Conservation (phyloP, 345 rosid genomes). For the Bruguiera parviflora region DNA sequence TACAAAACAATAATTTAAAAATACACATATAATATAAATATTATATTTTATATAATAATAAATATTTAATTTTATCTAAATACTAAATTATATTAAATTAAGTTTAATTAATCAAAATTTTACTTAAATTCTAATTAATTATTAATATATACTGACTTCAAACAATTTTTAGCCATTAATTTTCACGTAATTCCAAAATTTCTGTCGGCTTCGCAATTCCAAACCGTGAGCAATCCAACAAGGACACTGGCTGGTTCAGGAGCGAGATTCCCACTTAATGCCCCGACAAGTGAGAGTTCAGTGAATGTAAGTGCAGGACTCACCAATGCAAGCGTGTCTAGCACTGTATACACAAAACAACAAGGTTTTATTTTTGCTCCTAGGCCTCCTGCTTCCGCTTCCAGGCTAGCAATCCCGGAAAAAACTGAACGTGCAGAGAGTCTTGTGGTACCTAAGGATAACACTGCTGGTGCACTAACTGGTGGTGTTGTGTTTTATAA, state of each 20-base stretch:
- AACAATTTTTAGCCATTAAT: constrained; percentile 4
- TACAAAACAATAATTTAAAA: no score
- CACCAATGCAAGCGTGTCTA: constrained; percentile 28
- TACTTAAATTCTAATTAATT: no score
- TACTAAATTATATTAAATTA: no score
- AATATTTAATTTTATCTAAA: no score
- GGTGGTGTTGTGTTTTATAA: not conserved
- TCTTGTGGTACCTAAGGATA: constrained; percentile 21
- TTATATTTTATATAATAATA: no score
- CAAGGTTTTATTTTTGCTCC: constrained; percentile 37
- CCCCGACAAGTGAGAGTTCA: constrained; percentile 19
- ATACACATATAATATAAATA: no score
- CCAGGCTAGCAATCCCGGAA: constrained; percentile 29
- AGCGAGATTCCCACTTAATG: constrained; percentile 1
- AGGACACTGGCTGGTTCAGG: constrained; percentile 22
- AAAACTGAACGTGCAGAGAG: constrained; percentile 23
- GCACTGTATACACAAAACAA: constrained; percentile 33
- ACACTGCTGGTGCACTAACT: constrained; percentile 12
- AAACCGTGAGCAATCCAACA: constrained; percentile 19
- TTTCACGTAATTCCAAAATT: constrained; percentile 19
- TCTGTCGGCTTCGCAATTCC: constrained; percentile 28
- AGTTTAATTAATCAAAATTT: no score
- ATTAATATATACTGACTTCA: no score
- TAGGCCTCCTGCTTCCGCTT: constrained; percentile 44
- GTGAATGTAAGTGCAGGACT: constrained; percentile 42